A percentile compares a stretch with the other conserved stretches of the same genome.
Conservation (phyloP, 768 basidiomycete genomes). For the Collybia nuda region DNA sequence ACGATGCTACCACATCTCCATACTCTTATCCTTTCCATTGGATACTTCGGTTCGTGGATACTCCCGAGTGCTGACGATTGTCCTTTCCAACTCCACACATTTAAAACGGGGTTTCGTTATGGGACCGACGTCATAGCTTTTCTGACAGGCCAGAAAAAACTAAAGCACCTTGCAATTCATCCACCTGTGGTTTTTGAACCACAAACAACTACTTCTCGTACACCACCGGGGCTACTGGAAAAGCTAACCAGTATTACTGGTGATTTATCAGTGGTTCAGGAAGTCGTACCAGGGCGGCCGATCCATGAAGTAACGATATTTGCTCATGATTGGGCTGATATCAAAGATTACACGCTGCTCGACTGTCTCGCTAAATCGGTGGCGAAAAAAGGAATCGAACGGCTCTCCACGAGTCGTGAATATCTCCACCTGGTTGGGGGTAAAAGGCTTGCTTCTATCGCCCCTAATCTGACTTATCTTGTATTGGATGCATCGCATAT, state of each 20-base stretch:
- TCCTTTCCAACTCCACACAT: constrained; percentile 19
- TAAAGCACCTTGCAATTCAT: neutral
- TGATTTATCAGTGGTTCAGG: constrained; percentile 17
- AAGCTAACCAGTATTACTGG: constrained; percentile 15
- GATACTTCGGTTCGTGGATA: constrained; percentile 19
- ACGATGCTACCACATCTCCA: constrained; percentile 17
- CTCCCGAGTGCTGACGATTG: constrained; percentile 15
- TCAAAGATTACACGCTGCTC: constrained; percentile 6
- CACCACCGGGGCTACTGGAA: constrained; percentile 3
- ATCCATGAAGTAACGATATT: constrained; percentile 14
- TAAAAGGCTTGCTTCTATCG: neutral
- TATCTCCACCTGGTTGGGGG: neutral
- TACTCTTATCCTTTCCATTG: constrained; percentile 20
- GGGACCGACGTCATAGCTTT: constrained; percentile 15
- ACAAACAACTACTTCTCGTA: neutral
- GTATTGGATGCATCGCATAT: neutral
- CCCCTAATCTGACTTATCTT: neutral
- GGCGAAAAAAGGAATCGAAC: constrained; percentile 15
- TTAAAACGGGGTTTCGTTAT: constrained; percentile 16
- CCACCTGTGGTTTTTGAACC: neutral
- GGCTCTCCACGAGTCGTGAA: constrained; percentile 6
- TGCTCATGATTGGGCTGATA: neutral
- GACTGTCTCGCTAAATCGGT: constrained; percentile 16
- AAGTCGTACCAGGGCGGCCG: constrained; percentile 18
- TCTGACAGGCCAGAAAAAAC: constrained; percentile 12